A percentile compares a stretch with the other conserved stretches of the same genome.
Evolutionary conservation across 2,329 filamentous ascomycete genomes (phyloP).

Genomic region (Penicillium sp.): DNA sequence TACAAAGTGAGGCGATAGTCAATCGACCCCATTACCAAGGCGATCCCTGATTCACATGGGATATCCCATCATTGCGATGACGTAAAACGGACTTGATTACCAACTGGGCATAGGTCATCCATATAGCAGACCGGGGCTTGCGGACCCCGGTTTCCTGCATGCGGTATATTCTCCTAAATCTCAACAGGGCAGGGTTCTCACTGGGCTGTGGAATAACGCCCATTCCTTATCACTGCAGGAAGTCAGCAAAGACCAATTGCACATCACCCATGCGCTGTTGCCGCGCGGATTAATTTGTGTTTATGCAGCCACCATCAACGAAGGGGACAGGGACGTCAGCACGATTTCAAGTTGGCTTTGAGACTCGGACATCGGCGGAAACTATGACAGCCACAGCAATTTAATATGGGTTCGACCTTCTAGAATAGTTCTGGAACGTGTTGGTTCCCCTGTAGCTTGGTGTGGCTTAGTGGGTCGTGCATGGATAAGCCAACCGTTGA

Average conservation of each 20-base stretch:
- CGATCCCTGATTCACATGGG: not conserved
- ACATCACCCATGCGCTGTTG: not conserved
- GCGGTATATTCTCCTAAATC: slow-evolving; percentile 3
- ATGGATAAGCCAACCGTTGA: not conserved
- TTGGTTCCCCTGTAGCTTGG: slow-evolving; percentile 1
- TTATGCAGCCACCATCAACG: slow-evolving; percentile 9
- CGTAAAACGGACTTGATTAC: not conserved
- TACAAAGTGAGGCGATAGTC: not conserved
- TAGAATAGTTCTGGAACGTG: slow-evolving; percentile 21
- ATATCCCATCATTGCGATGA: not conserved
- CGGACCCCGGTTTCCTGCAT: slow-evolving; percentile 6
- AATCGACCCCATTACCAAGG: not conserved
- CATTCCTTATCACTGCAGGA: not conserved
- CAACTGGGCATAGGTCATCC: not conserved
- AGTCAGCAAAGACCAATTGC: not conserved
- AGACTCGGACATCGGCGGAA: slow-evolving; percentile 4
- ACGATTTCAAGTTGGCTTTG: not conserved
- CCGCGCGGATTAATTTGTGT: slow-evolving; percentile 3
- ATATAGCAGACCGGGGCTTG: not conserved
- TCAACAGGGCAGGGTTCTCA: not conserved
- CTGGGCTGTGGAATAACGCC: not conserved
- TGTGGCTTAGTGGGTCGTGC: slow-evolving; percentile 9
- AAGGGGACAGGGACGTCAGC: not conserved
- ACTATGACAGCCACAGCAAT: slow-evolving; percentile 15
- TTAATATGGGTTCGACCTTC: slow-evolving; percentile 19